A percentile compares a stretch with the other conserved stretches of the same genome.
Conservation (phyloP, 2,329 filamentous ascomycete genomes). For the Graphilbum fragrans region DNA sequence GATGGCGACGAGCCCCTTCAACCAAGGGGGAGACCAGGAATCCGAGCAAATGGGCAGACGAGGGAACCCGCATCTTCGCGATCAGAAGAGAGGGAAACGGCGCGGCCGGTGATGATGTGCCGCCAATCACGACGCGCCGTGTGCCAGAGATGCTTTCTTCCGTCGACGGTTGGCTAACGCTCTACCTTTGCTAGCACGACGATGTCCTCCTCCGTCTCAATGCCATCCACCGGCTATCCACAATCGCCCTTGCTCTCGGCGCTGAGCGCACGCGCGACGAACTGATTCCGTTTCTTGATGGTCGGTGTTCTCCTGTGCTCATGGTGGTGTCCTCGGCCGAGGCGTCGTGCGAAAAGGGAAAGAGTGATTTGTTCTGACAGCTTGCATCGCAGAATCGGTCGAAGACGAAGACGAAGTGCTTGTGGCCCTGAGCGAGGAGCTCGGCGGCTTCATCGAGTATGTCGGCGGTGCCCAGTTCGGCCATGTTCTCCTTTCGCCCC, state of each 20-base stretch:
- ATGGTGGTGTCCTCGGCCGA: background rate
- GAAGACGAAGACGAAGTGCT: conserved; percentile 98
- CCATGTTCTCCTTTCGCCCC: conserved; percentile 89
- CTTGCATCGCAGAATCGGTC: conserved; percentile 62
- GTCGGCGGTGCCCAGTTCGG: conserved; percentile 89
- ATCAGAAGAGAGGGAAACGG: too few species aligned
- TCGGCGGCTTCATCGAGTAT: conserved; percentile 94
- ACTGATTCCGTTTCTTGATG: conserved; percentile 96
- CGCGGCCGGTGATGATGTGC: too few species aligned
- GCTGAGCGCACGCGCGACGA: conserved; percentile 95
- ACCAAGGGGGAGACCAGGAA: too few species aligned
- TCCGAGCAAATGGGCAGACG: too few species aligned
- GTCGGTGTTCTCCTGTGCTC: conserved; percentile 43
- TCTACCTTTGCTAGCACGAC: conserved; percentile 59
- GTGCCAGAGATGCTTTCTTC: too few species aligned
- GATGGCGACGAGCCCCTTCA: too few species aligned
- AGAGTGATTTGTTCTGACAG: background rate
- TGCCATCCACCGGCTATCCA: conserved; percentile 94
- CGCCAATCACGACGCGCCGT: too few species aligned
- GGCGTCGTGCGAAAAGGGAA: too few species aligned
- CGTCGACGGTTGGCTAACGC: conserved; percentile 5
- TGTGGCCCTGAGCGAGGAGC: conserved; percentile 91
- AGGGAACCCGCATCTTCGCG: too few species aligned
- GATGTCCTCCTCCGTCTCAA: conserved; percentile 97
- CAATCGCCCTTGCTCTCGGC: conserved; percentile 91